phyloP scores from a whole-genome alignment of 106 monocot genomes.

The Acanthochlamys bracteata region DNA sequence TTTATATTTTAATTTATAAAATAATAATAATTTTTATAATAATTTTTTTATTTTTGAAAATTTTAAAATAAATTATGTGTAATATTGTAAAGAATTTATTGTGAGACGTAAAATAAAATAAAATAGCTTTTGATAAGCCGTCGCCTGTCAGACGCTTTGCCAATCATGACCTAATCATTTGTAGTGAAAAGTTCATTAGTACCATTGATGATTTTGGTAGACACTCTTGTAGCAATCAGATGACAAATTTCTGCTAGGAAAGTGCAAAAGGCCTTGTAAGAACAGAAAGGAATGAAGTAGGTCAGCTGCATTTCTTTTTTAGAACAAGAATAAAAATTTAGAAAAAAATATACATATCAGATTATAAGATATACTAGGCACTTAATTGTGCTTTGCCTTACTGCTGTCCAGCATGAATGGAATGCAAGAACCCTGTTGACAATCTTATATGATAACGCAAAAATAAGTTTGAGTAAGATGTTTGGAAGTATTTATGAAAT shows the following conservation, averaged over 20 bases:
- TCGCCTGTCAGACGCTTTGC: no score
- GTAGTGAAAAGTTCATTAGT: conserved; percentile 57
- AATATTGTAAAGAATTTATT: no score
- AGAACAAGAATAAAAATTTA: neutral
- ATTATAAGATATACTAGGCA: neutral
- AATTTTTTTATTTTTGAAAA: no score
- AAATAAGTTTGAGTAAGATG: conserved; percentile 73
- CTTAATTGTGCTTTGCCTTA: neutral
- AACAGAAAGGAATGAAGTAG: conserved; percentile 42
- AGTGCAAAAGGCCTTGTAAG: conserved; percentile 62
- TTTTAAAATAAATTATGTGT: no score
- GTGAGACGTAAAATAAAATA: no score
- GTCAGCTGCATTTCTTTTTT: conserved; percentile 19
- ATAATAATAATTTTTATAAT: no score
- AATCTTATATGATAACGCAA: conserved; percentile 93
- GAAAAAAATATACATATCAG: neutral
- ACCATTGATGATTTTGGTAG: conserved; percentile 71
- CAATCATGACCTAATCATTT: no score
- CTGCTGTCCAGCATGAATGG: conserved; percentile 75
- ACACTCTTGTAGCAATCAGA: conserved; percentile 73
- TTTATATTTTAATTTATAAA: no score
- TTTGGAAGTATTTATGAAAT: no score
- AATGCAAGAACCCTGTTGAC: conserved; percentile 97
- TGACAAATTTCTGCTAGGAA: conserved; percentile 89
- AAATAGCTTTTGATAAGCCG: no score